Conservation (phyloP, 345 rosid species). For the Linum trigynum region DNA sequence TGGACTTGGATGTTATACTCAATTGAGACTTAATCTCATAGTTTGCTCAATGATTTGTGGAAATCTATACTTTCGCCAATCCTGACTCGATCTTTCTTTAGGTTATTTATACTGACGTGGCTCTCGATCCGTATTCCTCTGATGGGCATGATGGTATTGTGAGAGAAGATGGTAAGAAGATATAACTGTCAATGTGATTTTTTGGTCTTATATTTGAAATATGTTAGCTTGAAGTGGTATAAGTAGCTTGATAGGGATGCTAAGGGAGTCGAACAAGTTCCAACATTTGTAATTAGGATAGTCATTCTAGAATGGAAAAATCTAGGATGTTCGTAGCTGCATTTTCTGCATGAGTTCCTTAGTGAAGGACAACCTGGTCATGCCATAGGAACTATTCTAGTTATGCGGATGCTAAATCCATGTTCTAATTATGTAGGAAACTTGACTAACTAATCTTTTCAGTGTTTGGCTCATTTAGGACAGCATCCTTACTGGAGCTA, state of each 20-base stretch:
- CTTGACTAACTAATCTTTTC: no score
- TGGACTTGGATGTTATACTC: neutral
- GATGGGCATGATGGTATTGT: conserved; percentile 94
- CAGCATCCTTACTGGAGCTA: no score
- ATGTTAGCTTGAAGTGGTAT: neutral
- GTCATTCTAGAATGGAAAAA: neutral
- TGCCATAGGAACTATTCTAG: no score
- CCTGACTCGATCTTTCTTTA: conserved; percentile 16
- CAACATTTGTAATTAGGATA: no score
- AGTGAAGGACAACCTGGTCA: no score
- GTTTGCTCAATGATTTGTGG: neutral
- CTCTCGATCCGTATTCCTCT: conserved; percentile 79
- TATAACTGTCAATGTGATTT: neutral
- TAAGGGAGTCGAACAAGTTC: neutral
- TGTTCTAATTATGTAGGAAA: no score
- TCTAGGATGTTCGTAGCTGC: no score
- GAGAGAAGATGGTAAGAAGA: conserved; percentile 59
- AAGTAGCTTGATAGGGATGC: neutral
- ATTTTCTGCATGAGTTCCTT: no score
- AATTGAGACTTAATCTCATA: neutral
- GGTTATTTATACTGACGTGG: conserved; percentile 90
- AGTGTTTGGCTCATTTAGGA: no score
- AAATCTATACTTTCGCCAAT: conserved; percentile 1
- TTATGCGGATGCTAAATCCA: no score
- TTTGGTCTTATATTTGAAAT: neutral